phyloP scores from a whole-genome alignment of 2,329 filamentous ascomycete species.

The Arachnomyces sp. region DNA sequence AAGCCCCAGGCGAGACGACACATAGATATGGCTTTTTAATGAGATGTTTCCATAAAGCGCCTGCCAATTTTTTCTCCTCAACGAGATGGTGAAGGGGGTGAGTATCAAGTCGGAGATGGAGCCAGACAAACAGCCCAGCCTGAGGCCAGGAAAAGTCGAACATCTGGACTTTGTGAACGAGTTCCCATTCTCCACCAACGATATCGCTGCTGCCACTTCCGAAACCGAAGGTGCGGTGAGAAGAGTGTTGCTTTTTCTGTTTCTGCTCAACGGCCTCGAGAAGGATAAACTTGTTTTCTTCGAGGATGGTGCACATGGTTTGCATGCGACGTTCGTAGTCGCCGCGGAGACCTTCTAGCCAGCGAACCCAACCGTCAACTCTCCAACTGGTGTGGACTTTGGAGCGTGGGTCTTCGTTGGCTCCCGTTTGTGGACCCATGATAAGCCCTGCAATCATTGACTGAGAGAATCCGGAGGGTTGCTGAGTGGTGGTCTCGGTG shows the following conservation, averaged over 20 bases:
- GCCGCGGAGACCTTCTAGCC: conserved; percentile 76
- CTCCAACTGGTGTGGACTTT: conserved; percentile 50
- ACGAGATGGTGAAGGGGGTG: conserved; percentile 61
- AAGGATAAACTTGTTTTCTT: conserved; percentile 57
- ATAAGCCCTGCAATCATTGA: conserved; percentile 68
- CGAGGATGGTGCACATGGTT: conserved; percentile 65
- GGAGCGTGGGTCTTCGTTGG: not conserved
- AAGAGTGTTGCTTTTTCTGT: conserved; percentile 19
- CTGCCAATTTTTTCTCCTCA: conserved; percentile 48
- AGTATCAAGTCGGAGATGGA: conserved; percentile 60
- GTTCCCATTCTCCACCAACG: conserved; percentile 55
- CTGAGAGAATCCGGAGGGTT: conserved; percentile 85
- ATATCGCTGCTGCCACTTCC: conserved; percentile 20
- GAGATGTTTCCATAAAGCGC: conserved; percentile 62
- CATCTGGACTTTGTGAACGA: conserved; percentile 65
- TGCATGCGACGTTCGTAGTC: conserved; percentile 80
- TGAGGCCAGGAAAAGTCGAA: conserved; percentile 72
- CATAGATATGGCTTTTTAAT: conserved; percentile 62
- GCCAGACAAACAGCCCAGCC: conserved; percentile 89
- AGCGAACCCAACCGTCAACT: conserved; percentile 78
- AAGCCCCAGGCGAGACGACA: conserved; percentile 59
- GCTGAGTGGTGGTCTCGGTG: conserved; percentile 68
- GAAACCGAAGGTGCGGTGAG: conserved; percentile 15
- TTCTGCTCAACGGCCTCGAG: conserved; percentile 42
- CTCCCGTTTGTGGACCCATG: conserved; percentile 58